These are phyloP conservation scores for Lunasporangiospora selenospora DNA, from an alignment of 192 early-diverging fungal species.

Conservation along the genomic window DNA sequence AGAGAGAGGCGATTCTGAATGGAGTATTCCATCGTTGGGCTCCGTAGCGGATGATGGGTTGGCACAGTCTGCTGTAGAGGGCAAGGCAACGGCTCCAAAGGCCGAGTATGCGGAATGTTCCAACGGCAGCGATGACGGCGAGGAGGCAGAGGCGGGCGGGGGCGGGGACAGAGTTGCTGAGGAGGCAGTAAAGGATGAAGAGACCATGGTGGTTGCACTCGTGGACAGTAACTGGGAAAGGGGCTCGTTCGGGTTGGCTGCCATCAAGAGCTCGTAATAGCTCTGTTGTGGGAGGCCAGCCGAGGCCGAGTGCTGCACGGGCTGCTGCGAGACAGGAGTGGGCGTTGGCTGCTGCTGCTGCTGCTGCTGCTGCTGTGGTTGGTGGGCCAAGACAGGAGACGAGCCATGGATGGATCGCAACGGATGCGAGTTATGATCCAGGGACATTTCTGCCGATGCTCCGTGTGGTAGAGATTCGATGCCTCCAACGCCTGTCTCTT, in stretches of 20 bases:
- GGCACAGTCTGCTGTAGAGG: too few relatives aligned
- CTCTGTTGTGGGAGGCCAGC: constrained; percentile 21
- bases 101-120: constrained; percentile 7
- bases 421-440: constrained; percentile 10
- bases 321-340: background rate
- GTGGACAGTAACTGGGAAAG: constrained; percentile 41
- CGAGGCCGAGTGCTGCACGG: too few relatives aligned
- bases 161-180: too few relatives aligned
- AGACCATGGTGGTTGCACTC: constrained; percentile 16
- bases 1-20: too few relatives aligned
- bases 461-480: constrained; percentile 1
- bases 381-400: background rate
- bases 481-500: too few relatives aligned
- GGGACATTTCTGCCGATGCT: background rate
- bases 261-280: constrained; percentile 40
- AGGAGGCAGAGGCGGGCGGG: background rate
- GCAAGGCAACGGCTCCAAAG: background rate
- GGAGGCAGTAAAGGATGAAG: constrained; percentile 11
- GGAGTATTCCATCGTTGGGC: too few relatives aligned
- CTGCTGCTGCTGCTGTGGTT: constrained; percentile 10
- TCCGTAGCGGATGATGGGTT: too few relatives aligned
- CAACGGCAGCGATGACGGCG: background rate
- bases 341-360: constrained; percentile 9
- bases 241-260: constrained; percentile 38
- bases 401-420: background rate